Base-by-base conservation (phyloP, 495 filamentous ascomycete genomes). In the Neurospora terricola region DNA sequence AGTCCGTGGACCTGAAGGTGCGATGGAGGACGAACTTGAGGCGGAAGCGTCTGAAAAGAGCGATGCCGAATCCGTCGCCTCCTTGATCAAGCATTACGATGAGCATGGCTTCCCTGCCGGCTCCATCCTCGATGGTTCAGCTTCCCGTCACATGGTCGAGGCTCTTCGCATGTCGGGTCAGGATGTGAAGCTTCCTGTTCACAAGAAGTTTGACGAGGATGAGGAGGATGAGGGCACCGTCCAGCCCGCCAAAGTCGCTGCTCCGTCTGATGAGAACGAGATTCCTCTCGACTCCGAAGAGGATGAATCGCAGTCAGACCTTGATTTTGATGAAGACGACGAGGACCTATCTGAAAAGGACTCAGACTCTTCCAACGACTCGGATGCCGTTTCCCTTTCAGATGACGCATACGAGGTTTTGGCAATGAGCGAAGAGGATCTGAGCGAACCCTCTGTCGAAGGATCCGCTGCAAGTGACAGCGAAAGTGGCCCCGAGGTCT, bases 91-190 rank as follows among this genome's bases (percentile, higher is more conserved):
- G 70, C 77, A 83, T 71, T 87, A 82, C 70, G 86, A 88, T 72
- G 76, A 82, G 18, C 80, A 85, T 66, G 86, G 86, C 0, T 82
- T 87, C 40, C 86, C 86, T 8, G 76, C 82, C 10, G 86, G 86
- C 12, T 86, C 86, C 8, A 84, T 87, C 45, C 73, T 82, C 18
- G 82, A 80, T 16, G 82, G 83, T 2, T 82, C 80, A 10, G 83
- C 83, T 21, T 72, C 83, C 18, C 72, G 70, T 12, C 78, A 82
- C 39, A 84, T 84, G 79, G 83, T 76, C 14, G 77, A 77, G 21
- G 54, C 73, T 3, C 79, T 79, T 54, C 76, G 77, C 27, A 75
- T 75, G 70, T 73, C 74, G 0, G 80, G 78, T 43, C 73, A 77
- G 72, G 59, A 75, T 72, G 77, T 77, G 62, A 75, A 82, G 74